Percentiles rank a stretch among this genome's conserved stretches.
Evolutionary conservation across 768 basidiomycete species (phyloP).

Genomic region (Tubosaeta sp.): DNA sequence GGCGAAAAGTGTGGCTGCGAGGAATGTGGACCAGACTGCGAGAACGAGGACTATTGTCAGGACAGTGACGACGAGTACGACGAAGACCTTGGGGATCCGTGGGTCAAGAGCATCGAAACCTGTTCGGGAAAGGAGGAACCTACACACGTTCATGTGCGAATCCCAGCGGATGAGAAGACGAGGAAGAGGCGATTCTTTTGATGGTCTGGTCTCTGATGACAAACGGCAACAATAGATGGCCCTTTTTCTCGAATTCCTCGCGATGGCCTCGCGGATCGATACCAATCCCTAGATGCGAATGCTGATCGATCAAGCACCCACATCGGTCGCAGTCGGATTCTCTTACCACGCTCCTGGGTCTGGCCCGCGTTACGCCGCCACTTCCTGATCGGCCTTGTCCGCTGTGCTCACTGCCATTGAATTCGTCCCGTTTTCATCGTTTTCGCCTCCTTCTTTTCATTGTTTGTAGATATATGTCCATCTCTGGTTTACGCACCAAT

Average conservation of each 20-base stretch:
- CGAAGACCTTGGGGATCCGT: constrained; percentile 81
- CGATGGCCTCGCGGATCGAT: constrained; percentile 15
- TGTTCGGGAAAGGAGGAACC: constrained; percentile 55
- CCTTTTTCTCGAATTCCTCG: constrained; percentile 8
- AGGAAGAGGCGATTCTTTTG: constrained; percentile 73
- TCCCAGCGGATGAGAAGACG: constrained; percentile 68
- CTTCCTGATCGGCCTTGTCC: background rate
- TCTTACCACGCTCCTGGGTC: background rate
- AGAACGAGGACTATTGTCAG: constrained; percentile 33
- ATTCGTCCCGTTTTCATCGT: background rate
- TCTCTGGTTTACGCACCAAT: constrained; percentile 4
- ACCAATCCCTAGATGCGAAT: background rate
- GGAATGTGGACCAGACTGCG: constrained; percentile 31
- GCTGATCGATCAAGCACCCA: constrained; percentile 12
- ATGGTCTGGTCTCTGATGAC: constrained; percentile 1
- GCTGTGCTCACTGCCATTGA: background rate
- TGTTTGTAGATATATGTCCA: constrained; percentile 11
- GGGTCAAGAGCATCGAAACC: constrained; percentile 71
- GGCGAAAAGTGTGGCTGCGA: constrained; percentile 65
- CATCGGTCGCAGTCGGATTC: background rate
- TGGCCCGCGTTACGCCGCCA: background rate
- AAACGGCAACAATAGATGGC: background rate
- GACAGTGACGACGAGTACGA: constrained; percentile 40
- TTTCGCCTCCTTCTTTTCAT: background rate
- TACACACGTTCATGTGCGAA: constrained; percentile 69